Evolutionary conservation across 208 protist genomes (phyloP).

Genomic region (Borovskyia barvae): DNA sequence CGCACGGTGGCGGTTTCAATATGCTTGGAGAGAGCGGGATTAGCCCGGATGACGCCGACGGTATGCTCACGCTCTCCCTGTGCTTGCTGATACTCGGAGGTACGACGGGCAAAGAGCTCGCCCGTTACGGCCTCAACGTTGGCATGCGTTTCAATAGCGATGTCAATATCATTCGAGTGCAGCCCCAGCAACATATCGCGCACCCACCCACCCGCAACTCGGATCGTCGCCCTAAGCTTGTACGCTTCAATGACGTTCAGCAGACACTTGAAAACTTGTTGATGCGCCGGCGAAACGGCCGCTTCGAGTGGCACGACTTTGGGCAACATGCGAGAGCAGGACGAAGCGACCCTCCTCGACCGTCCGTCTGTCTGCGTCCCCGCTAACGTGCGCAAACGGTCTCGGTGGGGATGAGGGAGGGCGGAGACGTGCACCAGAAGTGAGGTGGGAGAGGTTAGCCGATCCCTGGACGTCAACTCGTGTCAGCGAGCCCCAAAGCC

Average conservation of each 20-base stretch:
- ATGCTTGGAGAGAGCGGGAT: constrained; percentile 98
- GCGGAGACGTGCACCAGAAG: too few species aligned
- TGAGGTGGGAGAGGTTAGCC: too few species aligned
- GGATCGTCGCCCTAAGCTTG: constrained; percentile 64
- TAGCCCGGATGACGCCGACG: constrained; percentile 94
- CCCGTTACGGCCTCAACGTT: constrained; percentile 50
- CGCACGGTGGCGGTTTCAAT: constrained; percentile 96
- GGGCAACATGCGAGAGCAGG: constrained; percentile 41
- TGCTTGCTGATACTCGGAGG: constrained; percentile 73
- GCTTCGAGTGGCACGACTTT: constrained; percentile 32
- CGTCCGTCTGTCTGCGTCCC: too few species aligned
- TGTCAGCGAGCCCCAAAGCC: too few species aligned
- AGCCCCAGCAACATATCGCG: constrained; percentile 93
- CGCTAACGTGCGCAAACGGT: too few species aligned
- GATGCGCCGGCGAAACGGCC: constrained; percentile 55
- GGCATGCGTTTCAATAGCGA: constrained; percentile 91
- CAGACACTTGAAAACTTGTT: constrained; percentile 84
- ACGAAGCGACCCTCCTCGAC: too few species aligned
- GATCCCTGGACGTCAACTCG: too few species aligned
- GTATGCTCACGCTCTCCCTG: constrained; percentile 42
- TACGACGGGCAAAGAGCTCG: constrained; percentile 86
- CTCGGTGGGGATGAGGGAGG: too few species aligned
- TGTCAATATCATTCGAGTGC: constrained; percentile 97
- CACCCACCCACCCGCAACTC: constrained; percentile 98
- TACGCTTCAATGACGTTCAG: constrained; percentile 62